Evolutionary conservation across 2,329 filamentous ascomycete genomes (phyloP).

Genomic region (Hypocreales sp.): DNA sequence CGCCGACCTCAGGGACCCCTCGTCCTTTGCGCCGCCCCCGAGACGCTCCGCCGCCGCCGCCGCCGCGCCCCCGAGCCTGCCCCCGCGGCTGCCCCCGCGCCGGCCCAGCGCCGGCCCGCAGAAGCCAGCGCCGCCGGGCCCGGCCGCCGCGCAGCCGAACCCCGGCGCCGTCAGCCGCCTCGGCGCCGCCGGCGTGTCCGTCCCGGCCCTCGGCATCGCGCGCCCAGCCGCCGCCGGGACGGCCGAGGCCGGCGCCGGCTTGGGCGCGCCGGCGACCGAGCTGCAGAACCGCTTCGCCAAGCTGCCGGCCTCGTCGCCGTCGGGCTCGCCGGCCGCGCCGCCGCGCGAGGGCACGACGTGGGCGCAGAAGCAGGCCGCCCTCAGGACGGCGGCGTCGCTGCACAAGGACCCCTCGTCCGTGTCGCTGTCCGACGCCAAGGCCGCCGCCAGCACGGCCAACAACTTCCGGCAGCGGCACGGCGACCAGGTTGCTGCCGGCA

Average conservation of each 20-base stretch:
- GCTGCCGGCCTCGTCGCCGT: slow-evolving; percentile 26
- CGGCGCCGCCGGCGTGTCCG: slow-evolving; percentile 58
- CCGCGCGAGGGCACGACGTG: slow-evolving; percentile 40
- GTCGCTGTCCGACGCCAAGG: slow-evolving; percentile 39
- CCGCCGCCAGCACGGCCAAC: slow-evolving; percentile 44
- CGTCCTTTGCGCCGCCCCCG: slow-evolving; percentile 67
- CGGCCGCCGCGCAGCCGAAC: slow-evolving; percentile 21
- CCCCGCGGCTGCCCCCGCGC: slow-evolving; percentile 19
- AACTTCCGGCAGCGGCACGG: slow-evolving; percentile 58
- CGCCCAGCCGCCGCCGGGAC: slow-evolving; percentile 9
- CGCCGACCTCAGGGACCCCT: slow-evolving; percentile 56
- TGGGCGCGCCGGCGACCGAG: slow-evolving; percentile 38
- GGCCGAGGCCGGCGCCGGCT: slow-evolving; percentile 3
- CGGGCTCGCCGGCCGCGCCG: slow-evolving; percentile 7
- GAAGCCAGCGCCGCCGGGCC: neutral
- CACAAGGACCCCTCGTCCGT: slow-evolving; percentile 46
- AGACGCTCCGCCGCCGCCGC: slow-evolving; percentile 34
- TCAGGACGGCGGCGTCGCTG: slow-evolving; percentile 43
- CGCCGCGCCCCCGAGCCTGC: slow-evolving; percentile 41
- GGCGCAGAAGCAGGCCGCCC: slow-evolving; percentile 47
- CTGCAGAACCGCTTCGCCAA: slow-evolving; percentile 53
- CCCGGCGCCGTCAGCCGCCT: slow-evolving; percentile 49
- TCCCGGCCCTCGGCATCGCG: slow-evolving; percentile 64
- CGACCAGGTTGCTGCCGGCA: slow-evolving; percentile 48
- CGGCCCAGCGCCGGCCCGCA: neutral